Base-by-base conservation (phyloP, 129 eudicot species). In the Scalesia atractyloides region DNA sequence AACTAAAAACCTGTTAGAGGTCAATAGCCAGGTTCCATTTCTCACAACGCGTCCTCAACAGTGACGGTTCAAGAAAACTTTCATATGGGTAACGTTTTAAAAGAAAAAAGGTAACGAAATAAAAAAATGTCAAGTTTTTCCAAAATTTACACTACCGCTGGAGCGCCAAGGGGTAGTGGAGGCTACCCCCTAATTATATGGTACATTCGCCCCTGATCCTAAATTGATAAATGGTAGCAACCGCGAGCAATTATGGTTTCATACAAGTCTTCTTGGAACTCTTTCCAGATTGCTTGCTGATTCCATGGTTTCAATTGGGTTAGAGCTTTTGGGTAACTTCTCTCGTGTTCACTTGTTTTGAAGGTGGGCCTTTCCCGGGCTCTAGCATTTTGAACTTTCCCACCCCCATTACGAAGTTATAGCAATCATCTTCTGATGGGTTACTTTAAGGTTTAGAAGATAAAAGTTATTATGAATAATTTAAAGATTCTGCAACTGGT, bases 231-330 rank as follows among this genome's bases (percentile, higher is more conserved):
- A 93, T 89, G 8, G 96, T 68, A 16, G 95, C 86, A 9, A 87
- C 73, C 0, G 98, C 96, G 73, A 7, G 98, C 98, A 57, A 93
- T 82, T 64, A 93, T 87, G 5, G 88, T 84, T 74, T 93, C 98
- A 16, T 83, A 75, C 49, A 93, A 87, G 81, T 93, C 98, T 66
- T 93, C 95, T 0, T 96, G 98, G 60, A 93, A 83, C 16, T 93
- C 95, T 78, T 89, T 89, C 96, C 98, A 93, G 58, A 93, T n/a
- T n/a, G n/a, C n/a, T 87, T 24, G 80, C 78, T 9, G 74, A 71
- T 19, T 93, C 87, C 98, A 93, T 83, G 30, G 51, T 69, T 74
- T 82, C 95, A 22, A 48, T 63, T 61, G 87, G 68, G 72, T 62
- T 76, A 34, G 86, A 48, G 48, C 71, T 68, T 34, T 67, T 72